Conservation (phyloP, 352 stramenopile genomes). For the Phytophthora uliginosa region DNA sequence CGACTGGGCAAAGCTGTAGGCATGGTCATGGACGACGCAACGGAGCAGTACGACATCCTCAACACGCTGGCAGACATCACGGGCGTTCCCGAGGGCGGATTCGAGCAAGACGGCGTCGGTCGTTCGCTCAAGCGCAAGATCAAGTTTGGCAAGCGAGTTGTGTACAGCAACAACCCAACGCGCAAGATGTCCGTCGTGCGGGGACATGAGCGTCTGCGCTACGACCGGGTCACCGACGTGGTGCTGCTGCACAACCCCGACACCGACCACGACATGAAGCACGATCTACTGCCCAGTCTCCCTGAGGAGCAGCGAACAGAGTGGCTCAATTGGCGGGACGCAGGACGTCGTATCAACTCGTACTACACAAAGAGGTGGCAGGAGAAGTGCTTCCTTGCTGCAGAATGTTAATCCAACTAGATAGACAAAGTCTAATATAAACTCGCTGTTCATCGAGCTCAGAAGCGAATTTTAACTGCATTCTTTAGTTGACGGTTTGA, state of each 20-base stretch:
- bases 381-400: conserved; percentile 36
- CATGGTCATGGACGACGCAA: conserved; percentile 33
- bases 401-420: conserved; percentile 23
- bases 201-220: conserved; percentile 48
- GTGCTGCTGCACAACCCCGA: conserved; percentile 44
- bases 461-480: no score
- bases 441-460: neutral
- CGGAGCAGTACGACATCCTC: conserved; percentile 49
- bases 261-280: conserved; percentile 39
- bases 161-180: conserved; percentile 65
- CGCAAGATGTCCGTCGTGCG: conserved; percentile 47
- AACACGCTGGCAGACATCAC: conserved; percentile 53
- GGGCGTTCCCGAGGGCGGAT: conserved; percentile 36
- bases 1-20: conserved; percentile 34
- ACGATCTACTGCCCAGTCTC: conserved; percentile 40
- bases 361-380: conserved; percentile 42
- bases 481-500: no score
- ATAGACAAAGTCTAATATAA: neutral
- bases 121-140: conserved; percentile 53
- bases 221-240: conserved; percentile 36
- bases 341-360: conserved; percentile 44
- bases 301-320: conserved; percentile 15
- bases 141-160: conserved; percentile 36
- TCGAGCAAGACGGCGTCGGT: conserved; percentile 42
- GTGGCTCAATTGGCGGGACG: conserved; percentile 21